Evolutionary conservation across 495 filamentous ascomycete genomes (phyloP), one percentile per base, ranked within the genome.

Genomic region (Annulohypoxylon nitens): DNA sequence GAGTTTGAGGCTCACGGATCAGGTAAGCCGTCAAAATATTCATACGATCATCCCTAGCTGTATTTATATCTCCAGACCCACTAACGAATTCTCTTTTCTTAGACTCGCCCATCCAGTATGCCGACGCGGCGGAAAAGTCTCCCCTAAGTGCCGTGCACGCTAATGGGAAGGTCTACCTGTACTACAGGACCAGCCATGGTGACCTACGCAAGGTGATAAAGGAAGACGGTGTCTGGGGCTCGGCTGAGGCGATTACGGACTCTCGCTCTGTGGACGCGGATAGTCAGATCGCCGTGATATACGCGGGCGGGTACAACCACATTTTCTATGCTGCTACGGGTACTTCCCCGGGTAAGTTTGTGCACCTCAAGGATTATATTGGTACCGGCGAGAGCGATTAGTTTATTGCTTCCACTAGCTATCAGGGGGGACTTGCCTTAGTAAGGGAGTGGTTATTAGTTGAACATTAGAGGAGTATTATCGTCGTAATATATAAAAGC

Each of bases 251-350:
- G n/a, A 16, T 47, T 16, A 11, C 43, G 16, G 43, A 47, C 43
- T 47, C 43, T 47, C 43, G 43, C 43, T 12, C n/a, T n/a, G 43
- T 47, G 16, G 43, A 47, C 16, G 6, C 43, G 1, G 43, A 47
- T 47, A 47, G 43, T 12, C 43, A 47, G 43, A 47, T 47, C 43
- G 4, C 43, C 43, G 43, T 47, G 43, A 16, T 47, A n/a, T n/a
- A n/a, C n/a, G 43, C 43, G 14, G 6, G 12, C 5, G 43, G 43
- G 5, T 47, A 47, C n/a, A 47, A 47, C 43, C 43, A 47, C n/a
- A 16, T 47, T 47, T 47, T 47, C 43, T 47, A 47, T 47, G 4
- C 43, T 1, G 12, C n/a, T 10, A n/a, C 8, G 16, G n/a, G n/a
- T 12, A 47, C 43, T 10, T 4, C 43, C 6, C 2, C 43, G 12